Evolutionary conservation across 371 early-diverging fungal species (phyloP), one percentile per base, ranked within the genome.

Genomic region (Gilbertella persicaria): DNA sequence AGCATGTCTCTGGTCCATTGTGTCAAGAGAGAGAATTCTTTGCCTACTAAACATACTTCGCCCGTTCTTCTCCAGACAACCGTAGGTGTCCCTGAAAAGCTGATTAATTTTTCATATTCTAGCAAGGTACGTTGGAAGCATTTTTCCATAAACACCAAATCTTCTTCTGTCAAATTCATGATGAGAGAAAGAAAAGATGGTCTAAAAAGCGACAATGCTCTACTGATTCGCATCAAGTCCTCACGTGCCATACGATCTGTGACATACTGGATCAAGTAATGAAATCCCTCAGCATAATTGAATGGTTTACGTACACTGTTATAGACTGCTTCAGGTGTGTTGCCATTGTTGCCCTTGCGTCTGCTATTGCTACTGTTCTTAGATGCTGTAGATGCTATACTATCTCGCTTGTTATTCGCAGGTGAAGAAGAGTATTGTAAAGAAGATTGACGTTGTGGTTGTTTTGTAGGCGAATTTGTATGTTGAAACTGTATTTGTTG

Each of bases 41-140:
- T 94, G 39, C 96, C 95, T 0, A 95, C 93, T 28, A 94, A 62
- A 2, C 89, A 90, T 21, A 96, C 90, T 70, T 94, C 94, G 37
- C 96, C 96, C 0, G 95, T 92, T 17, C 94, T 80, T 49, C 96
- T 86, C 95, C 96, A 96, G 24, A 95, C 91, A 9, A 92, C 94
- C 0, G 94, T 93, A 2, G 96, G 96, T 30, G 96, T 95, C 23
- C 95, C 96, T 14, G 94, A 91, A 52, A 88, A 91, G 5, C 87
- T 85, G 40, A 95, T 91, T 30, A 75, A 30, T 45, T 75, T 75
- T 42, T 75, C 75, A 29, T 75, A 75, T 48, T 75, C 75, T 55
- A 92, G 67, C 60, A 94, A 64, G 5, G 93, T 94, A 28, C 96
- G 77, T 63, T 93, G 94, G 51, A 96, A 89, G 62, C 94, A 92